Evolutionary conservation across 2,329 filamentous ascomycete genomes (phyloP), one percentile per base, ranked within the genome.

Genomic region (Cordyceps javanica): DNA sequence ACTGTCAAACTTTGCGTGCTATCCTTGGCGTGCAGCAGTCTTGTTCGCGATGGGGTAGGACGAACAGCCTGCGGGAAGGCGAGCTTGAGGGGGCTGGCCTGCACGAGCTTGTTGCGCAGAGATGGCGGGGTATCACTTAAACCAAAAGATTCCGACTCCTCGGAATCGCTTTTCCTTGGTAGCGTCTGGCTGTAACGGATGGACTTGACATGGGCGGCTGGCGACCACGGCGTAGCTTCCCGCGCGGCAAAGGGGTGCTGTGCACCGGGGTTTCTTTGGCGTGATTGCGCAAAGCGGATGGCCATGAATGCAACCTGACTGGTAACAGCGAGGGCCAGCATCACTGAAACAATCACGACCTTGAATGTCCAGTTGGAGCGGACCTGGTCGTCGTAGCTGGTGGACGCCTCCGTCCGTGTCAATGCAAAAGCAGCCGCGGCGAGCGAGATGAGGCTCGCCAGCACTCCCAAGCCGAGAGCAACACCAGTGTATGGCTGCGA

Each of bases 11-110:
- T 69, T 11, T 44, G 55, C 25, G 72, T 72, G 23, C 71, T 74
- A 54, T 76, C 73, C 58, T 68, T 72, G 6, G 66, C 63, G 14
- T 76, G 71, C 2, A 87, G 69, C 34, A 87, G 71, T 48, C 77
- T 77, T 2, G 80, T 82, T 66, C 73, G 81, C 39, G 83, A 86
- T 2, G 78, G 77, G 45, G 81, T 78, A 6, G 84, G 82, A 5
- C 81, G 79, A 75, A 64, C 80, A 70, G 39, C 77, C 66, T 58
- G 74, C 65, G 55, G 80, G 75, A 62, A 73, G 66, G 61, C 77
- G 72, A 62, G 72, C 69, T 62, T 66, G 36, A 72, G 65, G 25
- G 64, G 65, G 48, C 58, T 63, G 36, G 66, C 61, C 2, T 65
- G 66, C 8, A 62, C 61, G 16, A 66, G 64, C 45, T 65, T 65